Base-by-base conservation (phyloP, 2,329 filamentous ascomycete species). In the Penicillium sclerotiorum region DNA sequence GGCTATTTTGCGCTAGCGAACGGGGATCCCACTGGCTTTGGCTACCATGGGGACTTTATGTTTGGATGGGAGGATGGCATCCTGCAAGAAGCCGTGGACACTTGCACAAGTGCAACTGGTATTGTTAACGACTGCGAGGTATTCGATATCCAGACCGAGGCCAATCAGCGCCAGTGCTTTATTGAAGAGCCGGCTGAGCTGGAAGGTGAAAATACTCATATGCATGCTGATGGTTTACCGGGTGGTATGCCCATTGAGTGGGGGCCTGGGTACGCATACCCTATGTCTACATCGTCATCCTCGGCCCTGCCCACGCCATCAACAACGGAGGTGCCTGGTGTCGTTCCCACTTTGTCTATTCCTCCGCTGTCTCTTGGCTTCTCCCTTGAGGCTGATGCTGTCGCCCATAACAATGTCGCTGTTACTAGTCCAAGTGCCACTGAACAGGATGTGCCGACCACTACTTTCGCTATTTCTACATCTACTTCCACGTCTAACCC, bases 11-110 rank as follows among this genome's bases (percentile, higher is more conserved):
- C 91, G 42, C 73, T 95, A 43, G 77, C 89, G 41, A 91, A 91
- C 60, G 89, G 90, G 53, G 91, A 96, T 63, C 78, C 82, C 21
- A 86, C 86, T 60, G 87, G 89, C 40, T 88, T 79, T 59, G 87
- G 88, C 28, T 90, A 90, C 67, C 76, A 94, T 65, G 90, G 80
- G 41, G 90, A 95, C 65, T 92, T 93, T 72, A 85, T 91, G 62
- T 85, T 80, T 65, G 90, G 88, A 22, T 95, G 90, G 90, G 81
- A 91, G 2, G 64, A 73, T 8, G 73, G 77, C 3, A 84, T 90
- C 70, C 79, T 94, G 28, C 84, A 91, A 69, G 44, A 79, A 5
- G 90, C 89, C n/a, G 77, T 92, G 54, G 70, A 91, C 39, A 80
- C 77, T 7, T 96, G 92, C 80, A 93, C 86, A 44, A 88, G 84